Evolutionary conservation across 345 rosid species (phyloP).

Genomic region (Ceriops tagal): DNA sequence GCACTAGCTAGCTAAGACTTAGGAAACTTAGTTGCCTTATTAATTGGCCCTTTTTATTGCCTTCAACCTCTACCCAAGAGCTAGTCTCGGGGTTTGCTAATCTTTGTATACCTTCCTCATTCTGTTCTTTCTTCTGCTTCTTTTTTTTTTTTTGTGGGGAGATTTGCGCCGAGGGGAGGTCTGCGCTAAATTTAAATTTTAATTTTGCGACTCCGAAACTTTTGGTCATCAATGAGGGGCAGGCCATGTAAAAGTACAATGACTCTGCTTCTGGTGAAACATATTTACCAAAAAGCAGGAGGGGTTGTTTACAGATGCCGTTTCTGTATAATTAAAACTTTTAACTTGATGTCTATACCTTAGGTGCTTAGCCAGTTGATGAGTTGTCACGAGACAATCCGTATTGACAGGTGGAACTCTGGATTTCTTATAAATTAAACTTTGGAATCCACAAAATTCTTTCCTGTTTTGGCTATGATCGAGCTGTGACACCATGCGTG

Average conservation of each 20-base stretch:
- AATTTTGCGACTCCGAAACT: not conserved
- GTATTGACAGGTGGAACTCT: too few species aligned
- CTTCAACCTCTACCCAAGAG: slow-evolving; percentile 13
- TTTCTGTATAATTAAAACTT: not conserved
- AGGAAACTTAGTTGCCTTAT: not conserved
- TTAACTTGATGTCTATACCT: not conserved
- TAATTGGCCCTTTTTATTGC: not conserved
- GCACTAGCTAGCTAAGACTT: not conserved
- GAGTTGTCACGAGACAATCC: not conserved
- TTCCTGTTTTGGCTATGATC: too few species aligned
- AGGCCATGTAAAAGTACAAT: not conserved
- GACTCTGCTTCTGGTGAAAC: not conserved
- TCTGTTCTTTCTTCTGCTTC: not conserved
- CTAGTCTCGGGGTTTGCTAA: slow-evolving; percentile 1
- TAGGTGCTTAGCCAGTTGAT: not conserved
- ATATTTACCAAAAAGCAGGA: not conserved
- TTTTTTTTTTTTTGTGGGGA: too few species aligned
- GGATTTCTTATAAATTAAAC: too few species aligned
- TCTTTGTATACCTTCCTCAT: not conserved
- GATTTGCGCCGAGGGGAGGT: not conserved
- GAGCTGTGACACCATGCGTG: too few species aligned
- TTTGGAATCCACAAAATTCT: too few species aligned
- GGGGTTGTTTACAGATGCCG: not conserved
- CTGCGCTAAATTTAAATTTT: not conserved
- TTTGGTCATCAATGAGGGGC: not conserved